Conservation (phyloP, 352 stramenopile species). For the Pythium guiyangense region DNA sequence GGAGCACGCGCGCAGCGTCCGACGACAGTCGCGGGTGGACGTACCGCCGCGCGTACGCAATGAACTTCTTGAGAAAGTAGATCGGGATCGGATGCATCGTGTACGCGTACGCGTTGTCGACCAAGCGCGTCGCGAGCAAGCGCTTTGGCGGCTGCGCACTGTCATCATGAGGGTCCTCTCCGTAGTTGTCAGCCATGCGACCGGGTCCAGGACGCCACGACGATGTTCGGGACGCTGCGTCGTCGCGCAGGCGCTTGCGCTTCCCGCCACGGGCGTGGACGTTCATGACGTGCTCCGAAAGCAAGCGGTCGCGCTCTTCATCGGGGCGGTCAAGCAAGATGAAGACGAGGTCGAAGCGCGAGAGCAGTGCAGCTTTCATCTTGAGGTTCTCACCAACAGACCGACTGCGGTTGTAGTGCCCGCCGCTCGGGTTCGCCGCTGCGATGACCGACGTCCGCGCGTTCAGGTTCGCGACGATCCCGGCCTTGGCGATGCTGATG, state of each 20-base stretch:
- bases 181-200: constrained; percentile 5
- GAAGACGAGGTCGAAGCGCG: constrained; percentile 97
- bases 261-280: constrained; percentile 42
- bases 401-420: constrained; percentile 95
- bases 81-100: constrained; percentile 48
- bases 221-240: constrained; percentile 2
- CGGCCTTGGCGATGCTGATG: constrained; percentile 90
- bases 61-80: constrained; percentile 95
- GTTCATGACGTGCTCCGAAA: constrained; percentile 96
- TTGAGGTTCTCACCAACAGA: constrained; percentile 96
- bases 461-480: constrained; percentile 94
- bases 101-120: constrained; percentile 42
- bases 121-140: constrained; percentile 46
- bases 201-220: constrained; percentile 17
- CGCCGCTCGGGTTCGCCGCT: constrained; percentile 95
- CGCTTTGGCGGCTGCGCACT: constrained; percentile 8
- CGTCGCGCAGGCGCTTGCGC: constrained; percentile 25
- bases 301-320: constrained; percentile 87
- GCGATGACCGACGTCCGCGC: constrained; percentile 94
- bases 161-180: constrained; percentile 7
- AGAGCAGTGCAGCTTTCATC: constrained; percentile 94
- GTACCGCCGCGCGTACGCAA: constrained; percentile 95
- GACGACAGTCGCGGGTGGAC: constrained; percentile 86
- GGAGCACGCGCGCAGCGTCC: constrained; percentile 56
- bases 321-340: constrained; percentile 95